Evolutionary conservation across 805 yeast species (phyloP), one percentile per base, ranked within the genome.

Genomic region (Suhomyces xylopsoci): DNA sequence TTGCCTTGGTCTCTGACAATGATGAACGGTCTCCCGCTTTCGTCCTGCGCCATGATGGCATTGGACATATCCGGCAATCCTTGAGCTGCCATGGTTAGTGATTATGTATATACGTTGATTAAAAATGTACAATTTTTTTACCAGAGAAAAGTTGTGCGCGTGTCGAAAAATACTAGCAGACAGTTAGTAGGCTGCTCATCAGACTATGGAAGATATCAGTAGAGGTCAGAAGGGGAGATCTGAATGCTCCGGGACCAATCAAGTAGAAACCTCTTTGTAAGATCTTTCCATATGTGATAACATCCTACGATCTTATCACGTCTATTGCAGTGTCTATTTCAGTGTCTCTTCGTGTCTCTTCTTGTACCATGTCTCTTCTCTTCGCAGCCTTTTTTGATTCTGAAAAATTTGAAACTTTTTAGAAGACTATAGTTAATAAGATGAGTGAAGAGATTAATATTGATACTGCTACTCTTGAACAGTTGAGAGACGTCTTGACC

Each of bases 41-140:
- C 99, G 70, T 94, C 99, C 73, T 93, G 99, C 3, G 99, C 98
- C 77, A 94, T 90, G 63, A 94, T 91, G 72, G 99, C 99, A 66
- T 96, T 94, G 61, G 98, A 92, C 81, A 94, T 78, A 70, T 94
- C 99, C 41, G 97, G 97, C 88, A 84, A 81, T 49, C 53, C 58
- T 40, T 53, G 57, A 32, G 58, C 60, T 14, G 55, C 56, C 56
- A 57, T 57, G 45, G 24, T 34, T n/a, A 17, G 26, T 38, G 22
- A n/a, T n/a, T 36, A 7, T 3, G 2, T 36, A 26, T 36, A 22
- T n/a, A 9, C 41, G 42, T 38, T 17, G 42, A 38, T 19, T 7
- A 7, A 17, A 17, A 38, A 8, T 15, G 8, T 38, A 15, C 20
- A 38, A 38, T 38, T 38, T 38, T 38, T 38, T 38, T 15, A 17